Evolutionary conservation across 768 basidiomycete species (phyloP).

Genomic region (Podaxis sp.): DNA sequence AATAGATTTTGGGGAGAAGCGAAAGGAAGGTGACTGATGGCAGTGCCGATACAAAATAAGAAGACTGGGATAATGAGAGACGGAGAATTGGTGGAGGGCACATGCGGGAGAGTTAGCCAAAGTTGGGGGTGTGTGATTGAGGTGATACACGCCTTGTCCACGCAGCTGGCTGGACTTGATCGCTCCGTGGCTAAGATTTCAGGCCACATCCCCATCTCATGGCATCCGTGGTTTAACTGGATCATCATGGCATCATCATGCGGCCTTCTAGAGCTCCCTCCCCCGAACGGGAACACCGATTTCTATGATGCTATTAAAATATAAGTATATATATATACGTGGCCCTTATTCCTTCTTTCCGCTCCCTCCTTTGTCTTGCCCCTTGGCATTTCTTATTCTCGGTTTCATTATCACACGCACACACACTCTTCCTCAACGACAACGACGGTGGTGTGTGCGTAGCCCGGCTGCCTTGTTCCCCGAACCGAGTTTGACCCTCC

Average conservation of each 20-base stretch:
- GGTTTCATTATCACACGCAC: background rate
- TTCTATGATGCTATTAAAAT: background rate
- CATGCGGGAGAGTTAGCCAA: background rate
- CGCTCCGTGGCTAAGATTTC: background rate
- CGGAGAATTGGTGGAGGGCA: conserved; percentile 2
- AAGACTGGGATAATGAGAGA: background rate
- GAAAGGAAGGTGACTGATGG: background rate
- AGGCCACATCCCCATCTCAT: background rate
- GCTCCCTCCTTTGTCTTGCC: background rate
- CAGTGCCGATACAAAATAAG: background rate
- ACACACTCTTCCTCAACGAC: background rate
- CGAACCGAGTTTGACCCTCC: background rate
- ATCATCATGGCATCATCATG: background rate
- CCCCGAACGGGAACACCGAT: background rate
- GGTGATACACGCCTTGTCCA: conserved; percentile 7
- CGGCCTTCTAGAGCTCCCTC: background rate
- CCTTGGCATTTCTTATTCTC: background rate
- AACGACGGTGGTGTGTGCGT: background rate
- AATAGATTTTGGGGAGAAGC: background rate
- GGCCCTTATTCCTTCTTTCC: background rate
- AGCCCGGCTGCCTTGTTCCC: background rate
- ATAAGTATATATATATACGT: background rate
- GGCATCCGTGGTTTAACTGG: background rate
- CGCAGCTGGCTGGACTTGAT: background rate
- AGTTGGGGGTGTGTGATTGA: background rate